Evolutionary conservation across 805 yeast species (phyloP), one percentile per base, ranked within the genome.

Genomic region (Teunomyces lycoperdinae): DNA sequence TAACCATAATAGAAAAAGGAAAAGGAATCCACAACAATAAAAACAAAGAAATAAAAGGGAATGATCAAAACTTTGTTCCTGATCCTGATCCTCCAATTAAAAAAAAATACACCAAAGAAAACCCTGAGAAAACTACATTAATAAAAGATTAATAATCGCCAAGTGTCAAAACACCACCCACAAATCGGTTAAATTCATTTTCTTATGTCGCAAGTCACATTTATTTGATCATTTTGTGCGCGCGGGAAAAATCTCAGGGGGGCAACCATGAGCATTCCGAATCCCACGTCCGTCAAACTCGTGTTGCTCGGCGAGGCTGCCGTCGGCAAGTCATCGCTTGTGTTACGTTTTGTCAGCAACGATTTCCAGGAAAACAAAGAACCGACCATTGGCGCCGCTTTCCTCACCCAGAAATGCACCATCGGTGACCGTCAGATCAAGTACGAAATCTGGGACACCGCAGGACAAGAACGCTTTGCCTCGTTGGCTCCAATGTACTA

Each of bases 341-440:
- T 92, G 31, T 76, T 92, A 55, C 78, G 98, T 56, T 92, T 92
- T 68, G 98, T 92, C 38, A 84, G 90, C 54, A 89, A 92, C 67
- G 97, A 92, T 62, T 92, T 92, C 69, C 96, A 94, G 66, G 98
- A 91, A 66, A 91, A 92, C 68, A 91, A 92, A 64, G 98, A 92
- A 61, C 97, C 97, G 17, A 92, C 99, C 2, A 92, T 92, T 57
- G 99, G 99, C 11, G 99, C 99, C 4, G 98, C 98, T 3, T 92
- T 92, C 63, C 73, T 92, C 48, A 92, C 99, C 33, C 98, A 92
- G 65, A 83, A 95, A 61, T 91, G 96, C 62, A 82, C 88, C 17
- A 85, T 94, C 61, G 87, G 94, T 43, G 86, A 84, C 51, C 80
- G 85, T 60, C 87, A 94, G 7, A 88, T 92, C 62, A 92, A 94